phyloP scores from a whole-genome alignment of 441 rosid species.

The Populus hybrid region DNA sequence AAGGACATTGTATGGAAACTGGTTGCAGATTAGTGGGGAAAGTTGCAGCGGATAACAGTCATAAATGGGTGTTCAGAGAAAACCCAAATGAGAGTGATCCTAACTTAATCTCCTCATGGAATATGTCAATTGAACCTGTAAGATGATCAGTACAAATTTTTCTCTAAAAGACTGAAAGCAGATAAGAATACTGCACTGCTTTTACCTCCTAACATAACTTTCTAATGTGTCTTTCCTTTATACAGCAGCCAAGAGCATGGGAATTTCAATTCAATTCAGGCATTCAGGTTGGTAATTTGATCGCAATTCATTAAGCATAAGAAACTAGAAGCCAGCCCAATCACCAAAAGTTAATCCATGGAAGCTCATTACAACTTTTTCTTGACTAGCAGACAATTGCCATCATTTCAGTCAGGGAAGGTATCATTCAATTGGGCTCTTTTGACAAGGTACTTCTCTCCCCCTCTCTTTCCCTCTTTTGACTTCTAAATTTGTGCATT shows the following conservation, averaged over 20 bases:
- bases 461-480: background rate
- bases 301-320: background rate
- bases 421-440: conserved; percentile 69
- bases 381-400: conserved; percentile 60
- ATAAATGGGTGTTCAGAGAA: conserved; percentile 63
- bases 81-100: conserved; percentile 44
- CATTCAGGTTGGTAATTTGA: conserved; percentile 49
- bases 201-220: conserved; percentile 10
- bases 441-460: conserved; percentile 45
- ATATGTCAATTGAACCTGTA: conserved; percentile 56
- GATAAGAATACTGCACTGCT: background rate
- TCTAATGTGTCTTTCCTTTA: conserved; percentile 9
- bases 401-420: conserved; percentile 67
- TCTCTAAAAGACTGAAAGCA: background rate
- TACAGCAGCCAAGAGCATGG: conserved; percentile 73
- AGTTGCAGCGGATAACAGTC: conserved; percentile 72
- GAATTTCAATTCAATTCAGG: conserved; percentile 63
- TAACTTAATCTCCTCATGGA: conserved; percentile 48
- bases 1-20: background rate
- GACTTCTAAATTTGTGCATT: background rate
- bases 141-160: conserved; percentile 20
- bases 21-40: conserved; percentile 60
- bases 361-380: conserved; percentile 6
- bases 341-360: background rate
- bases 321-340: background rate